phyloP scores from a whole-genome alignment of 1,284 basidiomycete species.

The Heliocybe sulcata region DNA sequence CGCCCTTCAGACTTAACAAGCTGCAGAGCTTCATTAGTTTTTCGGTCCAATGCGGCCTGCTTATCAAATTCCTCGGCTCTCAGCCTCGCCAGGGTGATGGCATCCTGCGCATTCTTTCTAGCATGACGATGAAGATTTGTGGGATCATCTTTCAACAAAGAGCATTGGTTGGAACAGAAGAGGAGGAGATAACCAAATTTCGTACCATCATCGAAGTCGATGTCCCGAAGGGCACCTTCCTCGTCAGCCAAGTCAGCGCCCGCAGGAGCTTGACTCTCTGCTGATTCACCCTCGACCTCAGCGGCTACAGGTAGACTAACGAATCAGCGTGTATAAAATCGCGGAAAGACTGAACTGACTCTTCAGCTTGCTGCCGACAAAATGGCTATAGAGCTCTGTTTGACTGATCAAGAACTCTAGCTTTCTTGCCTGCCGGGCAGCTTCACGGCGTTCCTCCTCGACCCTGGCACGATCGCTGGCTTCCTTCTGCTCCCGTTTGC shows the following conservation, averaged over 20 bases:
- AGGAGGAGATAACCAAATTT: conserved; percentile 3
- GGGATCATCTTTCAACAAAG: conserved; percentile 82
- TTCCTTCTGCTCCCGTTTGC: conserved; percentile 93
- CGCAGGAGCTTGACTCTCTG: conserved; percentile 37
- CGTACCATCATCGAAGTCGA: conserved; percentile 93
- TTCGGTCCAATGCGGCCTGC: conserved; percentile 73
- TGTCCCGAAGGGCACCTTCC: conserved; percentile 58
- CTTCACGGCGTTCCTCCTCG: conserved; percentile 96
- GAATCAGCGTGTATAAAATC: conserved; percentile 10
- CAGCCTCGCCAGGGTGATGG: conserved; percentile 75
- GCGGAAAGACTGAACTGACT: conserved; percentile 44
- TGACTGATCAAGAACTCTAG: conserved; percentile 99
- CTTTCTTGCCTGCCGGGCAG: conserved; percentile 92
- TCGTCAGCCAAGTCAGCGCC: conserved; percentile 53
- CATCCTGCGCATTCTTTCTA: conserved; percentile 85
- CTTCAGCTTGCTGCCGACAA: conserved; percentile 98
- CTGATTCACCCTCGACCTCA: conserved; percentile 78
- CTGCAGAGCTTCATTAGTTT: conserved; percentile 70
- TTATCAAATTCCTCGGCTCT: conserved; percentile 85
- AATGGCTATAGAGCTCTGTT: conserved; percentile 98
- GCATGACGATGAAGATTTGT: conserved; percentile 90
- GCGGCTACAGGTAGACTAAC: conserved; percentile 44
- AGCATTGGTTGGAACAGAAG: background rate
- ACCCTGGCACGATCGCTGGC: conserved; percentile 84
- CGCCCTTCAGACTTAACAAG: conserved; percentile 62